These are phyloP conservation scores for Aspergillus tubingensis DNA, from an alignment of 2,329 filamentous ascomycete genomes.

Conservation along the genomic window DNA sequence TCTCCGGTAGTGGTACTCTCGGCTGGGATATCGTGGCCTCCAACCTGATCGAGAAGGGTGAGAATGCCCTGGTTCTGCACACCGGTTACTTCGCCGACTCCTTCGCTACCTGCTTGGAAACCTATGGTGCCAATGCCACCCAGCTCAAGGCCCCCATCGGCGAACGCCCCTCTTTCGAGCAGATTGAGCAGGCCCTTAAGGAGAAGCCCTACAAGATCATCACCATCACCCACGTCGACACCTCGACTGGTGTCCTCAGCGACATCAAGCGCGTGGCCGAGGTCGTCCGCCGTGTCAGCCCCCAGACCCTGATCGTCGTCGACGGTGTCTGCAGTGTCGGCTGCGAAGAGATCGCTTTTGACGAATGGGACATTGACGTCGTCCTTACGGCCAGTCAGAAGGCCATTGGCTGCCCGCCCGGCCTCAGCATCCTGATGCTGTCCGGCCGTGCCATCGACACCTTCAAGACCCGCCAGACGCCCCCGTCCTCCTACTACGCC, in stretches of 20 bases:
- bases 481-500: constrained; percentile 86
- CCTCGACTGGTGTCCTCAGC: constrained; percentile 91
- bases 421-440: constrained; percentile 90
- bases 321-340: constrained; percentile 98
- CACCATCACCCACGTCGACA: constrained; percentile 96
- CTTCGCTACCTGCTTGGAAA: constrained; percentile 87
- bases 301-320: constrained; percentile 86
- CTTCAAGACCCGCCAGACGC: constrained; percentile 77
- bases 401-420: constrained; percentile 92
- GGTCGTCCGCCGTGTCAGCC: constrained; percentile 81
- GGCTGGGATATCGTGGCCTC: constrained; percentile 97
- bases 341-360: constrained; percentile 92
- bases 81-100: constrained; percentile 97
- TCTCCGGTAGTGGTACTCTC: constrained; percentile 91
- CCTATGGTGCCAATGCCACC: constrained; percentile 87
- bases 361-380: constrained; percentile 89
- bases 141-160: constrained; percentile 89
- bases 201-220: constrained; percentile 92
- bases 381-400: constrained; percentile 96
- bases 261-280: constrained; percentile 84
- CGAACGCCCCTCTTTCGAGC: constrained; percentile 78
- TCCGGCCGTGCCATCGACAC: constrained; percentile 82
- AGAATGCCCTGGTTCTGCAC: constrained; percentile 89
- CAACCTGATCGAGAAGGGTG: constrained; percentile 85
- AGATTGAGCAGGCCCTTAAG: constrained; percentile 84